Evolutionary conservation across 2,329 filamentous ascomycete species (phyloP).

Genomic region (Myriosclerotinia duriaeana): DNA sequence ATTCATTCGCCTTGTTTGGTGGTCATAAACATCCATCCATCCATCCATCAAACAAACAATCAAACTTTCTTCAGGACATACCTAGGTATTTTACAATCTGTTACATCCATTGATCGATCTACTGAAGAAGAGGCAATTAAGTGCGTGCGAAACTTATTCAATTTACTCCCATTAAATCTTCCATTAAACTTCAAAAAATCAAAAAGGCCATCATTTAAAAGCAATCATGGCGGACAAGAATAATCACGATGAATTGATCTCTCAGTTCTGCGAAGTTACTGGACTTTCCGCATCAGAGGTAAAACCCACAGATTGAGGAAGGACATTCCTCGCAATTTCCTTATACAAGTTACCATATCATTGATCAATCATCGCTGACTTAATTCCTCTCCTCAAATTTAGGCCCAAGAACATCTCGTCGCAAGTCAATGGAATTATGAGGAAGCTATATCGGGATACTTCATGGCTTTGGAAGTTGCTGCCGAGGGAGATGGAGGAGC

Average conservation of each 20-base stretch:
- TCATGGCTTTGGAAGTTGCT: conserved; percentile 40
- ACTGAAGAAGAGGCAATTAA: not conserved
- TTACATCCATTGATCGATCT: no score
- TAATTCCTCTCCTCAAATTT: conserved; percentile 3
- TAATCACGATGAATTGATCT: conserved; percentile 48
- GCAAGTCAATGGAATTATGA: conserved; percentile 66
- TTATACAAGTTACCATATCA: not conserved
- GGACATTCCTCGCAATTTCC: not conserved
- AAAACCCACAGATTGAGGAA: conserved; percentile 27
- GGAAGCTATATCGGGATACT: conserved; percentile 62
- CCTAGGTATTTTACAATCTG: no score
- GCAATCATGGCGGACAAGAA: conserved; percentile 39
- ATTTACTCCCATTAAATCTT: no score
- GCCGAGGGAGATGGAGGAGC: conserved; percentile 52
- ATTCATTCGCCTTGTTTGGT: not conserved
- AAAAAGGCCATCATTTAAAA: conserved; percentile 41
- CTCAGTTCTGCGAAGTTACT: conserved; percentile 58
- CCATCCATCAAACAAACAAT: no score
- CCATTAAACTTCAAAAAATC: no score
- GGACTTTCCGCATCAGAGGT: conserved; percentile 51
- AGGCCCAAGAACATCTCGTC: conserved; percentile 68
- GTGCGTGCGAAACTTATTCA: no score
- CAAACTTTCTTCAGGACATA: no score
- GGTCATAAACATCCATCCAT: not conserved
- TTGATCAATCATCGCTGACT: not conserved